These are phyloP conservation scores for Metschnikowia dekortorum DNA, from an alignment of 805 yeast species.

Conservation along the genomic window DNA sequence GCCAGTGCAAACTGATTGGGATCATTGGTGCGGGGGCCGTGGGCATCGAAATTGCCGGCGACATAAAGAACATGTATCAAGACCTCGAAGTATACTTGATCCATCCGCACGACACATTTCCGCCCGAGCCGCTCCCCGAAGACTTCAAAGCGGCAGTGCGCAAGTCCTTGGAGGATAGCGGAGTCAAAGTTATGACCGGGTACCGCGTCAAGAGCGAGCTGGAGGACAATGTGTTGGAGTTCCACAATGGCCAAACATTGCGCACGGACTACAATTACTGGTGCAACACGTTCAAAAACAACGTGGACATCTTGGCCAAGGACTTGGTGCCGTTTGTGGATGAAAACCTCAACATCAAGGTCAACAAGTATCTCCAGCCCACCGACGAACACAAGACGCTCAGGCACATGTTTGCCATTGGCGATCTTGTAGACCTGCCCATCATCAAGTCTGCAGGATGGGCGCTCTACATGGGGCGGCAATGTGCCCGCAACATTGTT, in stretches of 20 bases:
- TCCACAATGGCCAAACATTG: conserved; percentile 26
- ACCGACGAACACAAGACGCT: conserved; percentile 13
- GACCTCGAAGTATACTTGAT: conserved; percentile 35
- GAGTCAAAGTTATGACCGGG: conserved; percentile 27
- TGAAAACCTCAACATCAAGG: conserved; percentile 25
- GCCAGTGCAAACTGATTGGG: conserved; percentile 30
- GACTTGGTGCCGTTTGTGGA: conserved; percentile 24
- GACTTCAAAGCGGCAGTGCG: conserved; percentile 26
- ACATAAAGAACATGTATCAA: conserved; percentile 36
- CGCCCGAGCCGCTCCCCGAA: conserved; percentile 34
- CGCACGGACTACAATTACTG: conserved; percentile 31
- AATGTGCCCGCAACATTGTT: conserved; percentile 34
- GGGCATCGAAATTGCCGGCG: conserved; percentile 50
- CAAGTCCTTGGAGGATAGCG: conserved; percentile 25
- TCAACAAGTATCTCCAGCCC: conserved; percentile 36
- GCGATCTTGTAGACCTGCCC: conserved; percentile 37
- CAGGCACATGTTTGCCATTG: conserved; percentile 31
- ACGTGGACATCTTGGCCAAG: conserved; percentile 24
- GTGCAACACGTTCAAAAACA: conserved; percentile 34
- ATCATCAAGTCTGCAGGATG: conserved; percentile 43
- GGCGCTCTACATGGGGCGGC: conserved; percentile 42
- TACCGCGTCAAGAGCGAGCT: conserved; percentile 24
- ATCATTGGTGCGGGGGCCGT: conserved; percentile 51
- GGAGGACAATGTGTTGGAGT: conserved; percentile 22
- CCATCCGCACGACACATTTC: conserved; percentile 34